Conservation (phyloP, 495 filamentous ascomycete species). For the Aeminium ludgeri region DNA sequence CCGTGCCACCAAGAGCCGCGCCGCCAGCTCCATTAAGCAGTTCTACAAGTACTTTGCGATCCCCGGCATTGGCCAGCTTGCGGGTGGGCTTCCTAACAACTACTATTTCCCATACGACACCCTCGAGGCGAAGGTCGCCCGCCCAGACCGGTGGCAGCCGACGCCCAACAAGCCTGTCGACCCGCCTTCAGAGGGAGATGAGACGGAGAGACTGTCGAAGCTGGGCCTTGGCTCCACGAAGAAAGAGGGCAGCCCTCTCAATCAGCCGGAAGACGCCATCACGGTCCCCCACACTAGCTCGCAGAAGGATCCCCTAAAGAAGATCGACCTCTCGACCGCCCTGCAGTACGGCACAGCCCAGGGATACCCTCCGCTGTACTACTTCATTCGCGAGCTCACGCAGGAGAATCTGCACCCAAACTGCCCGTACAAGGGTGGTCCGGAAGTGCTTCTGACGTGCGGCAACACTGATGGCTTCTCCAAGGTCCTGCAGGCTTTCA, state of each 20-base stretch:
- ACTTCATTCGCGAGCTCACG: conserved; percentile 62
- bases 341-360: conserved; percentile 71
- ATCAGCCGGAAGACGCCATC: conserved; percentile 11
- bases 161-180: conserved; percentile 40
- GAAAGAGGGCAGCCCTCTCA: conserved; percentile 1
- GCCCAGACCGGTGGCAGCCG: conserved; percentile 53
- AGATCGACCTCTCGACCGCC: conserved; percentile 65
- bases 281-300: conserved; percentile 50
- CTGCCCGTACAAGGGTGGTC: conserved; percentile 58
- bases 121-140: conserved; percentile 62
- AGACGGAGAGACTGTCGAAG: background rate
- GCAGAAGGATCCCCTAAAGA: conserved; percentile 36
- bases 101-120: conserved; percentile 84
- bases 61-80: conserved; percentile 70
- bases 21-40: conserved; percentile 48
- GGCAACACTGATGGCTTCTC: conserved; percentile 72
- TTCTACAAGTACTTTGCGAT: conserved; percentile 77
- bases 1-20: conserved; percentile 43
- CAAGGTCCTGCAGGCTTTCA: conserved; percentile 57
- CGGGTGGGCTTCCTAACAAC: conserved; percentile 68
- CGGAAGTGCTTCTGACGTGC: conserved; percentile 59
- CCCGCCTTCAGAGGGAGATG: conserved; percentile 18
- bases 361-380: conserved; percentile 58
- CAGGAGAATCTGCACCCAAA: conserved; percentile 62
- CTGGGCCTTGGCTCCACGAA: conserved; percentile 7